A percentile compares a stretch with the other conserved stretches of the same genome.
These are phyloP conservation scores for Aspergillus fischeri DNA, from an alignment of 2,329 filamentous ascomycete species.

Conservation along the genomic window DNA sequence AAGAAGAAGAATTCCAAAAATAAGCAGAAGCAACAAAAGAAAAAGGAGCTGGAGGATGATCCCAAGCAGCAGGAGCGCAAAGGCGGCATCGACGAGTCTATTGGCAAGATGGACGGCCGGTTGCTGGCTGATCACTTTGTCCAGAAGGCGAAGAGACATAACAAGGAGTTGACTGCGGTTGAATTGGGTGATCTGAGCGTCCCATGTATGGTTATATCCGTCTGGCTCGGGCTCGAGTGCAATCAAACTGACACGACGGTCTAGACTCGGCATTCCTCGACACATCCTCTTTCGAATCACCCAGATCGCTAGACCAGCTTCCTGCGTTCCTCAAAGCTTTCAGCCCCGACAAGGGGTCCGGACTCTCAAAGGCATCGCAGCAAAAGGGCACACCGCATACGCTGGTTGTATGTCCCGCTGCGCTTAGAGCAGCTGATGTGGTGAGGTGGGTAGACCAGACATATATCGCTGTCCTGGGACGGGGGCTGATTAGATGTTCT, in stretches of 20 bases:
- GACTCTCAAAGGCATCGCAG: constrained; percentile 62
- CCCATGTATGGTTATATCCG: constrained; percentile 54
- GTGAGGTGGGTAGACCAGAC: constrained; percentile 53
- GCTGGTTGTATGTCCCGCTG: constrained; percentile 79
- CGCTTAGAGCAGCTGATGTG: constrained; percentile 79
- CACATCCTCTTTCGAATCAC: constrained; percentile 67
- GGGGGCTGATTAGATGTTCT: not conserved
- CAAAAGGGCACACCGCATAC: constrained; percentile 76
- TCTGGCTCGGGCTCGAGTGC: not conserved
- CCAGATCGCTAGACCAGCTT: constrained; percentile 67
- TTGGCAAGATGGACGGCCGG: constrained; percentile 76
- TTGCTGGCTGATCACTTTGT: constrained; percentile 82
- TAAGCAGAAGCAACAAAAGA: constrained; percentile 52
- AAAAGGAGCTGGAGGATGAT: constrained; percentile 22
- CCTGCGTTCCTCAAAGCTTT: constrained; percentile 70
- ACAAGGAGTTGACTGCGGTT: constrained; percentile 73
- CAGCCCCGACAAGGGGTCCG: constrained; percentile 51
- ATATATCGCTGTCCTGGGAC: not conserved
- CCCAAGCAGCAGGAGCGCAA: constrained; percentile 53
- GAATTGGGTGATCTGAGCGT: constrained; percentile 81
- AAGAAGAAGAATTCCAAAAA: constrained; percentile 21
- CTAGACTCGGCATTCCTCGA: constrained; percentile 72
- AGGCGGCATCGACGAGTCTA: constrained; percentile 72
- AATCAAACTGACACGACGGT: constrained; percentile 4
- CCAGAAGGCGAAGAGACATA: constrained; percentile 72